Evolutionary conservation across 208 protist species (phyloP), one percentile per base, ranked within the genome.

Genomic region (Trypanosoma lewisi): DNA sequence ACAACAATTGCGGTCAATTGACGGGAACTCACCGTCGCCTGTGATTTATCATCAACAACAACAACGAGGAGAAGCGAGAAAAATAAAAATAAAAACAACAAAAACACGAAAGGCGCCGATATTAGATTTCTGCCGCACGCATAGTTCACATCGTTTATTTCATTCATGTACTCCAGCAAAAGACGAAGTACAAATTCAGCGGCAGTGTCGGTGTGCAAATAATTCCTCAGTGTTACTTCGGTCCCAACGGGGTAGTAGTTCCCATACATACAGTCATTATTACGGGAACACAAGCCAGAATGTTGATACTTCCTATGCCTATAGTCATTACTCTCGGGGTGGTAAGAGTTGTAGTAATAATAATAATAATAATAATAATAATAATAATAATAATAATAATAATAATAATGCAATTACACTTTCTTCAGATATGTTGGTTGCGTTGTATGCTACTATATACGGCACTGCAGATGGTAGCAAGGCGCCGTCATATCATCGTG

Each of bases 51-150:
- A 31, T 9, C n/a, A 27, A 63, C 28, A 8, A 9, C 7, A 44
- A 39, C 28, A n/a, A n/a, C n/a, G n/a, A n/a, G n/a, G n/a, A n/a
- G n/a, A n/a, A n/a, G n/a, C n/a, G n/a, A n/a, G n/a, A n/a, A n/a
- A n/a, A n/a, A n/a, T n/a, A n/a, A n/a, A n/a, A n/a, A n/a, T n/a
- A n/a, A n/a, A n/a, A n/a, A n/a, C n/a, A n/a, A n/a, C n/a, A n/a
- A n/a, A n/a, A 6, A 37, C 5, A 37, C 11, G 8, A 12, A 60
- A 42, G 41, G 41, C 63, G 5, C 63, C 52, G 2, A 36, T 36
- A n/a, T 52, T 68, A 19, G 41, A 56, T 12, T 68, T 68, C 30
- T 60, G 52, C 42, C 52, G 63, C 17, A 68, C 52, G 8, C 49
- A 36, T 0, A 49, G 50, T 53, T n/a, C n/a, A 3, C 25, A 5